Evolutionary conservation across 768 basidiomycete genomes (phyloP).

Genomic region (Boletus barrowsii): DNA sequence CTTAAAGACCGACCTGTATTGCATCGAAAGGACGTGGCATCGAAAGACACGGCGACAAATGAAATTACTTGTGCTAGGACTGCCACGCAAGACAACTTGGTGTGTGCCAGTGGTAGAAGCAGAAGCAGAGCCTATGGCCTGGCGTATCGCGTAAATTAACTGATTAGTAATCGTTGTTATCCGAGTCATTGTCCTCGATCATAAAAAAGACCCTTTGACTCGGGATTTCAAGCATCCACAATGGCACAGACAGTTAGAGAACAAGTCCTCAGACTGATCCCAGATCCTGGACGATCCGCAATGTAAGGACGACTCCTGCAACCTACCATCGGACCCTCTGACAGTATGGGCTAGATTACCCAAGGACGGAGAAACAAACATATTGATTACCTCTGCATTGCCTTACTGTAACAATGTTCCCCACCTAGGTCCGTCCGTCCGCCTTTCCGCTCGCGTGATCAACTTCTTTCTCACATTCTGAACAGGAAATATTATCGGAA

Average conservation of each 20-base stretch:
- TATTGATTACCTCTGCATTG: conserved; percentile 91
- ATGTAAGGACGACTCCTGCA: conserved; percentile 36
- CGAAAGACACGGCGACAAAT: too few relatives aligned
- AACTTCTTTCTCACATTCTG: not conserved
- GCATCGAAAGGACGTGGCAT: not conserved
- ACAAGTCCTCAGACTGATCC: conserved; percentile 48
- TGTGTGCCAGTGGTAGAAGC: not conserved
- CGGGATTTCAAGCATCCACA: not conserved
- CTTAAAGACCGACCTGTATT: not conserved
- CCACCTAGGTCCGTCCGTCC: conserved; percentile 67
- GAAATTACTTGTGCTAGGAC: not conserved
- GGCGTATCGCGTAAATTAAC: too few relatives aligned
- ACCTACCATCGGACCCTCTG: not conserved
- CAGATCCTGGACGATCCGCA: conserved; percentile 48
- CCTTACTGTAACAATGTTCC: conserved; percentile 98
- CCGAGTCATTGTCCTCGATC: too few relatives aligned
- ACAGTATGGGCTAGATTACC: conserved; percentile 50
- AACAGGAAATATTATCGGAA: conserved; percentile 87
- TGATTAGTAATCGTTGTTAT: too few relatives aligned
- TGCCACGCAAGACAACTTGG: not conserved
- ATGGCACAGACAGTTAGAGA: conserved; percentile 59
- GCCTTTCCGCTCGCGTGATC: conserved; percentile 5
- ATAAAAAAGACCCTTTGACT: not conserved
- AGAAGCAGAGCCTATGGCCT: too few relatives aligned
- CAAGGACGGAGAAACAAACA: conserved; percentile 80